Evolutionary conservation across 768 basidiomycete genomes (phyloP).

Genomic region (Hydnomerulius pinastri): DNA sequence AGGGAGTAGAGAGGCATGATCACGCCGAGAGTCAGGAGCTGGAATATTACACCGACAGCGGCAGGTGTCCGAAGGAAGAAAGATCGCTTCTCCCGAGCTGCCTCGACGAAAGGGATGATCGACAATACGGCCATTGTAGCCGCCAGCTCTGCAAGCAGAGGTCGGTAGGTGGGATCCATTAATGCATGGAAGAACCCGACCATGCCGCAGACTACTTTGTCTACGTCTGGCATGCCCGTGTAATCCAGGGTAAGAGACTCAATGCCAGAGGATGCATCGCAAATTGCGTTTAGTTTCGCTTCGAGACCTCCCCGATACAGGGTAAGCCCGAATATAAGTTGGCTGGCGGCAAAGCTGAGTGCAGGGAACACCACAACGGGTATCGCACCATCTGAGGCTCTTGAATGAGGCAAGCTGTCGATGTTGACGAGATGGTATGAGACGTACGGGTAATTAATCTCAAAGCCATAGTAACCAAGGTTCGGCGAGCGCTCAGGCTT

Average conservation of each 20-base stretch:
- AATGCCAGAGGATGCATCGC: conserved; percentile 21
- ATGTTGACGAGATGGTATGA: not conserved
- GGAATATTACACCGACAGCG: conserved; percentile 42
- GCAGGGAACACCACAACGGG: conserved; percentile 22
- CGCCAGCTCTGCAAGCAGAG: conserved; percentile 19
- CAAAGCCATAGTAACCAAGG: not conserved
- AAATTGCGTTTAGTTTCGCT: conserved; percentile 32
- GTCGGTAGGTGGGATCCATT: conserved; percentile 14
- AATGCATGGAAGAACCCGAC: conserved; percentile 48
- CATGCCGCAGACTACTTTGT: conserved; percentile 43
- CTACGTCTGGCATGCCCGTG: conserved; percentile 38
- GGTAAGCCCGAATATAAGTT: conserved; percentile 15
- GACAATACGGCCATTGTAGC: conserved; percentile 17
- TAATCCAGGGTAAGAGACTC: conserved; percentile 40
- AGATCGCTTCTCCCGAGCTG: conserved; percentile 39
- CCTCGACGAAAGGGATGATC: conserved; percentile 48
- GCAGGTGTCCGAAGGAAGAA: conserved; percentile 42
- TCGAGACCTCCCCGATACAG: conserved; percentile 13
- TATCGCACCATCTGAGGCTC: conserved; percentile 11
- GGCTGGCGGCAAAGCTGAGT: conserved; percentile 10
- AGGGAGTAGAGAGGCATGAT: conserved; percentile 52
- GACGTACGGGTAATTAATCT: not conserved
- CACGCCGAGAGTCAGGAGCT: conserved; percentile 44
- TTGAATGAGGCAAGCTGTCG: not conserved
- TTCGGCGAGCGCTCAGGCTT: not conserved